A percentile compares a stretch with the other conserved stretches of the same genome.
Conservation (phyloP, 1,284 basidiomycete genomes). For the Fomitopsis palustris region DNA sequence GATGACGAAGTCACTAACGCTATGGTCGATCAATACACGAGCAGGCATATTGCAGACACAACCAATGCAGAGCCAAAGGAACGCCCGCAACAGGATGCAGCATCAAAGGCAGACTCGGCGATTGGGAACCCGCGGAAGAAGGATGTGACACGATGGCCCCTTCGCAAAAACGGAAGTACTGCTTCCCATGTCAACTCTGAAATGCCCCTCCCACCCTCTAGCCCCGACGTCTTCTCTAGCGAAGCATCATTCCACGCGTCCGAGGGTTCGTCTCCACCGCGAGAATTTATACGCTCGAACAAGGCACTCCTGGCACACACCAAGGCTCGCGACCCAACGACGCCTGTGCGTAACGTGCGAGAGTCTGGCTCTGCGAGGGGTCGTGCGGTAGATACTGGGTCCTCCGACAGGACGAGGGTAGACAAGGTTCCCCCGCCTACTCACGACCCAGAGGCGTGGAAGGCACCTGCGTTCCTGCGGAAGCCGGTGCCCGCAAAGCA, state of each 20-base stretch:
- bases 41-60: background rate
- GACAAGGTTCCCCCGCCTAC: background rate
- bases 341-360: background rate
- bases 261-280: background rate
- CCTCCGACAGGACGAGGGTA: background rate
- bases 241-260: conserved; percentile 10
- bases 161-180: background rate
- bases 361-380: background rate
- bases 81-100: background rate
- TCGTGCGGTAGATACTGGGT: background rate
- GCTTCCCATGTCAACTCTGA: conserved; percentile 1
- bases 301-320: background rate
- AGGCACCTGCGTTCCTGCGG: conserved; percentile 17
- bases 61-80: background rate
- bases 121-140: background rate
- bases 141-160: background rate
- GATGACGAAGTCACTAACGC: conserved; percentile 19
- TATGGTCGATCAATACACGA: conserved; percentile 12
- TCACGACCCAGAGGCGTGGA: conserved; percentile 17
- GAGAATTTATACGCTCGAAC: background rate
- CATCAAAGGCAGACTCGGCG: background rate
- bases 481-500: background rate
- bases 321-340: background rate
- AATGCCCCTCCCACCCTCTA: conserved; percentile 6
- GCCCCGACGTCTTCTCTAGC: conserved; percentile 10